Evolutionary conservation across 2,329 filamentous ascomycete species (phyloP).

Genomic region (Nectriaceae sp.): DNA sequence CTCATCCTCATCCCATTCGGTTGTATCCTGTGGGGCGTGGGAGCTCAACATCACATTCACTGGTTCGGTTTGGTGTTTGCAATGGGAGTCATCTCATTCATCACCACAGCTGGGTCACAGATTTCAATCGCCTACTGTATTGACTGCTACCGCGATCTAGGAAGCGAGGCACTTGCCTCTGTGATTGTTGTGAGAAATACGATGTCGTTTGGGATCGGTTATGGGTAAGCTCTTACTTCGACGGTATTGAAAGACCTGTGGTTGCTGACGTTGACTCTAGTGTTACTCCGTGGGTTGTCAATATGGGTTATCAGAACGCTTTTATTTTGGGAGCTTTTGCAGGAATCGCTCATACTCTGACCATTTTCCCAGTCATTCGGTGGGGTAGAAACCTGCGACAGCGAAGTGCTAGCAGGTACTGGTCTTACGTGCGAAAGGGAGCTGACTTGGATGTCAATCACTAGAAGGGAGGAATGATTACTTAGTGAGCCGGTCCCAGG

Average conservation of each 20-base stretch:
- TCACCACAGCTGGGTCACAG: background rate
- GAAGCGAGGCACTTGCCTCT: conserved; percentile 2
- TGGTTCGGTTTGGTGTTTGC: background rate
- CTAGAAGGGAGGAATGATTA: no score
- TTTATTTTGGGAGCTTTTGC: conserved; percentile 8
- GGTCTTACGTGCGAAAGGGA: no score
- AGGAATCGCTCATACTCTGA: conserved; percentile 5
- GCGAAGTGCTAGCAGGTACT: conserved; percentile 3
- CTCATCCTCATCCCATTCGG: background rate
- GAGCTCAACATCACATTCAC: background rate
- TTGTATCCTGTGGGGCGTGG: background rate
- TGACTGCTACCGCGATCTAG: conserved; percentile 4
- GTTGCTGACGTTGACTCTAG: background rate
- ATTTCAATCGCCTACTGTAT: conserved; percentile 8
- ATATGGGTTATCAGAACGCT: conserved; percentile 8
- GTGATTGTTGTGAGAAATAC: conserved; percentile 7
- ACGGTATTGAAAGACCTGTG: background rate
- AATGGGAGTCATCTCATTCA: background rate
- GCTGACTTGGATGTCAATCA: no score
- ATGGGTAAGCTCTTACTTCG: background rate
- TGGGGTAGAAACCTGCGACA: conserved; percentile 1
- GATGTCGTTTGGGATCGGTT: conserved; percentile 5
- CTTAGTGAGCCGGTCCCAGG: no score
- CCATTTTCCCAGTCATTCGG: conserved; percentile 3
- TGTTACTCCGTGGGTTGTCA: conserved; percentile 6